These are phyloP conservation scores for Mycosphaerelloides madeirae DNA, from an alignment of 2,329 filamentous ascomycete genomes.

Conservation along the genomic window DNA sequence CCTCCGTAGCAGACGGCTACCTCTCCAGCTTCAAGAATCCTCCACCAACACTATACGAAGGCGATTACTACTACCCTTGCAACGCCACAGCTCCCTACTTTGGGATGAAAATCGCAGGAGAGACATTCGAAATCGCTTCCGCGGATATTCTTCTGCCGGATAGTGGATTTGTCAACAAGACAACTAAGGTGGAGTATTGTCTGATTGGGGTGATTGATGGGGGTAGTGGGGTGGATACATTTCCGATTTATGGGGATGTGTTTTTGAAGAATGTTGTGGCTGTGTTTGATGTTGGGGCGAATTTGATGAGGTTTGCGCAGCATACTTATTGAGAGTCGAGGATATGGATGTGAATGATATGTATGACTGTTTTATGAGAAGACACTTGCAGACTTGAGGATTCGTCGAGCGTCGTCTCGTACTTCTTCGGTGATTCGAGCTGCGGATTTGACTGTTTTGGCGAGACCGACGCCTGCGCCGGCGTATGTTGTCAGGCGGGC, in stretches of 20 bases:
- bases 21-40: constrained; percentile 40
- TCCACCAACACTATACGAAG: constrained; percentile 36
- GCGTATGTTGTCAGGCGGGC: constrained; percentile 59
- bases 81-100: constrained; percentile 37
- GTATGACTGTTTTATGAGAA: too few relatives aligned
- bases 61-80: constrained; percentile 38
- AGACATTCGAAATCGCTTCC: constrained; percentile 23
- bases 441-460: constrained; percentile 48
- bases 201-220: constrained; percentile 29
- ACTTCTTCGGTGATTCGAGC: constrained; percentile 50
- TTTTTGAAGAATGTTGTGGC: constrained; percentile 48
- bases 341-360: too few relatives aligned
- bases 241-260: constrained; percentile 43
- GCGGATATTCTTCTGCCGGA: not conserved
- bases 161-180: not conserved
- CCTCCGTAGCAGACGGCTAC: constrained; percentile 32
- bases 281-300: constrained; percentile 46
- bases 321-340: too few relatives aligned
- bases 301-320: too few relatives aligned
- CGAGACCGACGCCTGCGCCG: constrained; percentile 57
- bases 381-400: constrained; percentile 27
- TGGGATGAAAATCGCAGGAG: constrained; percentile 36
- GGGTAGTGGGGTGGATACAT: constrained; percentile 25
- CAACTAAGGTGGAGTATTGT: constrained; percentile 20
- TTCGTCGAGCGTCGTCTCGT: constrained; percentile 34